Conservation (phyloP, 495 filamentous ascomycete species). For the Achaetomiella virescens region DNA sequence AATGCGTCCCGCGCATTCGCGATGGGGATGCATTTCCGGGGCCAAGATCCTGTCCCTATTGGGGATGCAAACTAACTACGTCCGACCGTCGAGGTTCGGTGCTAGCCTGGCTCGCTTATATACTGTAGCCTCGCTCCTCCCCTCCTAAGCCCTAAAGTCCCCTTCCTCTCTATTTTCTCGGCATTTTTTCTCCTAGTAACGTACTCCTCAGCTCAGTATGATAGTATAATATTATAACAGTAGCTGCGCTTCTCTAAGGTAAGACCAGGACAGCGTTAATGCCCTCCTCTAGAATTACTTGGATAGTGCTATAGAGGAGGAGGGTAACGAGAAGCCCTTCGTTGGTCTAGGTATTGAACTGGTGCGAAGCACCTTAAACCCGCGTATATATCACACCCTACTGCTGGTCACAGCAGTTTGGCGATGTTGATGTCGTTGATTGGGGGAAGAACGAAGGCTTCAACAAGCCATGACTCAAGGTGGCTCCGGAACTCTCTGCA, state of each 20-base stretch:
- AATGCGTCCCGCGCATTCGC: background rate
- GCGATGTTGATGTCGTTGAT: no score
- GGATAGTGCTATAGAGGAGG: background rate
- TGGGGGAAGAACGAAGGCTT: no score
- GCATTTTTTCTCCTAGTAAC: background rate
- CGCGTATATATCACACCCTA: no score
- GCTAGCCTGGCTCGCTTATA: background rate
- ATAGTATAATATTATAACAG: background rate
- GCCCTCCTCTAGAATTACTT: background rate
- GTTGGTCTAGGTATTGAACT: background rate
- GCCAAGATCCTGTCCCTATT: constrained; percentile 3
- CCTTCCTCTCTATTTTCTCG: background rate
- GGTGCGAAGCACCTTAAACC: no score
- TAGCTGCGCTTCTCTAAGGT: background rate
- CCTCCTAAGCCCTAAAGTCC: background rate
- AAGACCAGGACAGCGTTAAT: background rate
- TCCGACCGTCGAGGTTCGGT: background rate
- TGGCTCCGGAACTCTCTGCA: no score
- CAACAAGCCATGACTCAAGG: no score
- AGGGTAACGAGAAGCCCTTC: background rate
- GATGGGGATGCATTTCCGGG: background rate
- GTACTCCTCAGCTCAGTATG: background rate
- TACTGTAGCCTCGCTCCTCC: no score
- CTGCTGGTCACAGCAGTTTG: no score
- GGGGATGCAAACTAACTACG: background rate